Conservation (phyloP, 1,139 yeast species). For the Hansenula sp. region DNA sequence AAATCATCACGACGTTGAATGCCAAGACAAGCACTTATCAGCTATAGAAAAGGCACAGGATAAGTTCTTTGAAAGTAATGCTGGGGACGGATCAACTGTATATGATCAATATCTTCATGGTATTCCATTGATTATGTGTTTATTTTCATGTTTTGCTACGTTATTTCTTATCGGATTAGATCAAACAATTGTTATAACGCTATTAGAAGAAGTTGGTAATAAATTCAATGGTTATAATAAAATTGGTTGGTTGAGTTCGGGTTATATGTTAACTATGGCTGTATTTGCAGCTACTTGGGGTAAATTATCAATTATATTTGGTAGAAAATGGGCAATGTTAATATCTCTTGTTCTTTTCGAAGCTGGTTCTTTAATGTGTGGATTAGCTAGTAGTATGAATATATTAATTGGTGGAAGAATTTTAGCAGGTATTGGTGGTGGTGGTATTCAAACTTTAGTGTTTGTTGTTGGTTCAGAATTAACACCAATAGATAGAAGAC, state of each 20-base stretch:
- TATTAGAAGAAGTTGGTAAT: constrained; percentile 49
- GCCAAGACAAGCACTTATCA: background rate
- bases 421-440: constrained; percentile 68
- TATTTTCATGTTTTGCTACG: constrained; percentile 42
- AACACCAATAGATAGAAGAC: constrained; percentile 52
- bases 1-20: constrained; percentile 36
- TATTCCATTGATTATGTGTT: constrained; percentile 33
- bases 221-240: constrained; percentile 49
- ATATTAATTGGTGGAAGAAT: constrained; percentile 68
- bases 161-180: constrained; percentile 61
- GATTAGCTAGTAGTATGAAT: constrained; percentile 49
- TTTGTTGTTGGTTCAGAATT: constrained; percentile 56
- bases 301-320: constrained; percentile 53
- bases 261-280: constrained; percentile 56
- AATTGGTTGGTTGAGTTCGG: constrained; percentile 58
- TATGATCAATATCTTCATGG: constrained; percentile 47
- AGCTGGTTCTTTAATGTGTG: constrained; percentile 58
- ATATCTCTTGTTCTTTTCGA: constrained; percentile 52
- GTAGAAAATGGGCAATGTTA: constrained; percentile 49
- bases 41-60: background rate
- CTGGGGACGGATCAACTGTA: constrained; percentile 51
- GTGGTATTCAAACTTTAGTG: constrained; percentile 58
- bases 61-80: constrained; percentile 27
- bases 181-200: constrained; percentile 62
- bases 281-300: constrained; percentile 59